Percentiles rank a stretch among this genome's conserved stretches.
These are phyloP conservation scores for Panicum miliaceum DNA, from an alignment of 176 grass and related monocot genomes.

Conservation along the genomic window DNA sequence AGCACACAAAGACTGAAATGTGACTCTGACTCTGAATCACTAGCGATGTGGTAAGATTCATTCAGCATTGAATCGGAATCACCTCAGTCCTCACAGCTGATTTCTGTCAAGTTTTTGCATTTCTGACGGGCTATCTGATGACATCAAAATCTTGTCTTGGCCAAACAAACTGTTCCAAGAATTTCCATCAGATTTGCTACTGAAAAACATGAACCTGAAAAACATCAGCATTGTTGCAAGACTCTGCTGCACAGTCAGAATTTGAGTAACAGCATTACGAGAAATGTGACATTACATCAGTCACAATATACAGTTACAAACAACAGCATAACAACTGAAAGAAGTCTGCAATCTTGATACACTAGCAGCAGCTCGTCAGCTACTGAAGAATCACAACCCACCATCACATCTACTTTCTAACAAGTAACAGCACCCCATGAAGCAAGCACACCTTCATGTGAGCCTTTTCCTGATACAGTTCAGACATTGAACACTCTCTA, in stretches of 20 bases:
- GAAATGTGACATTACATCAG: background rate
- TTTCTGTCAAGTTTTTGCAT: no score
- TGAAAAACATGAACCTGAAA: background rate
- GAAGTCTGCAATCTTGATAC: conserved; percentile 27
- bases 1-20: no score
- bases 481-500: background rate
- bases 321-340: background rate
- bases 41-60: no score
- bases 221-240: background rate
- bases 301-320: conserved; percentile 36
- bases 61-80: no score
- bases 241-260: background rate
- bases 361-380: conserved; percentile 39
- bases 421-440: conserved; percentile 42
- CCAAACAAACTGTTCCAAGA: no score
- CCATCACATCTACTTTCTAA: background rate
- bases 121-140: no score
- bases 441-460: conserved; percentile 55
- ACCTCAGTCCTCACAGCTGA: no score
- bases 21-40: no score
- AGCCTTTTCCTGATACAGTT: conserved; percentile 12
- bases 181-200: no score
- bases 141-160: no score
- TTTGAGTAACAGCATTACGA: no score
- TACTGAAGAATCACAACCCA: conserved; percentile 36